These are phyloP conservation scores for Dactylonectria estremocensis DNA, from an alignment of 2,329 filamentous ascomycete species.

Conservation along the genomic window DNA sequence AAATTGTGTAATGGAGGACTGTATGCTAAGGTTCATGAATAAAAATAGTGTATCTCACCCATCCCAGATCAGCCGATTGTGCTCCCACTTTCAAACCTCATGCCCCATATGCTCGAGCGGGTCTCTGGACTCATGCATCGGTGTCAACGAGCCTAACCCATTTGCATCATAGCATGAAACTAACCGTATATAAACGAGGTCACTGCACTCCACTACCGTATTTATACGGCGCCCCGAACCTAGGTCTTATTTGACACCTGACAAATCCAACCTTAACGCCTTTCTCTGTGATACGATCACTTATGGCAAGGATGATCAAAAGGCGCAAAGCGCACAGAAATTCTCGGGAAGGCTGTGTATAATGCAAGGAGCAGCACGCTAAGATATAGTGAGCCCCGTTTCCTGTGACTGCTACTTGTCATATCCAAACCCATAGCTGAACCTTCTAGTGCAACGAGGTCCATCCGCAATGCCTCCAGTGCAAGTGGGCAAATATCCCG, in stretches of 20 bases:
- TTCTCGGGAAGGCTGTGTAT: slow-evolving; percentile 15
- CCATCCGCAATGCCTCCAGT: slow-evolving; percentile 13
- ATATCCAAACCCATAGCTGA: background rate
- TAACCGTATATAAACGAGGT: too few species aligned
- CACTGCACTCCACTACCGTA: background rate
- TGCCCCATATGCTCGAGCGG: too few species aligned
- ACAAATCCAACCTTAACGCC: too few species aligned
- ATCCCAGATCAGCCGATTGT: too few species aligned
- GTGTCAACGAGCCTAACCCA: too few species aligned
- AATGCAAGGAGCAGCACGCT: slow-evolving; percentile 20
- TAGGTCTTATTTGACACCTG: too few species aligned
- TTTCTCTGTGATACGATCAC: background rate
- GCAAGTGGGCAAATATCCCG: background rate
- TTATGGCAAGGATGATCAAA: background rate
- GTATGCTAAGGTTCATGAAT: too few species aligned
- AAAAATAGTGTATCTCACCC: too few species aligned
- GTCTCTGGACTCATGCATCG: too few species aligned
- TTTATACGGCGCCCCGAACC: background rate
- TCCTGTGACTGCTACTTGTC: background rate
- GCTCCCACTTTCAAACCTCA: too few species aligned
- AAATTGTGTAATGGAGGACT: too few species aligned
- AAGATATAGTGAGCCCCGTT: slow-evolving; percentile 9
- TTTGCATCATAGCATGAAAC: too few species aligned
- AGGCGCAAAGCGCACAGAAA: slow-evolving; percentile 13
- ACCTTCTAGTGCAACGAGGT: slow-evolving; percentile 16